Percentiles rank a stretch among this genome's conserved stretches.
Conservation (phyloP, 306 rosid genomes). For the Acmispon strigosus region DNA sequence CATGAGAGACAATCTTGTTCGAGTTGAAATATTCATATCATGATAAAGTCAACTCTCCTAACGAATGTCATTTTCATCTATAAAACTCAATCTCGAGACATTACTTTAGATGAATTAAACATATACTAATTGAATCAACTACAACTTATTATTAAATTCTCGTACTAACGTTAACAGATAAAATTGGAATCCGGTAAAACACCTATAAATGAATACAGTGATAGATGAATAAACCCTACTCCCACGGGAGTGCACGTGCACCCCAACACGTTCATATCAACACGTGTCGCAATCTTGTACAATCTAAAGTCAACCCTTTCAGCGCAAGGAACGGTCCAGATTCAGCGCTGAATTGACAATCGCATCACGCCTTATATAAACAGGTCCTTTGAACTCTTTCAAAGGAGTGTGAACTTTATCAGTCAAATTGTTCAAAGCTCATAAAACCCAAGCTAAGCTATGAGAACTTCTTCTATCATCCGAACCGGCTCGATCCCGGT, state of each 20-base stretch:
- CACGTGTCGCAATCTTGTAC: conserved; percentile 34
- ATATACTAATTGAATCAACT: no score
- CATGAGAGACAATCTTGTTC: no score
- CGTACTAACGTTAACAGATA: no score
- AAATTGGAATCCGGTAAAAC: no score
- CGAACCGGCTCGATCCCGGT: conserved; percentile 55
- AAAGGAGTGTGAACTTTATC: neutral
- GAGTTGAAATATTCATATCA: no score
- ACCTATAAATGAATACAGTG: no score
- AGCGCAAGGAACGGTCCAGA: conserved; percentile 14
- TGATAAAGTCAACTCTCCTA: no score
- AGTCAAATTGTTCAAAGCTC: neutral
- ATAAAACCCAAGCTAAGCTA: neutral
- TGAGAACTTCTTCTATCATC: conserved; percentile 48
- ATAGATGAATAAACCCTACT: no score
- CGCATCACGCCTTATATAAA: neutral
- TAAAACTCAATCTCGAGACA: no score
- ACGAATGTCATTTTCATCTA: no score
- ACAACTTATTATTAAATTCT: no score
- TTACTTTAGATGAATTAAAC: no score
- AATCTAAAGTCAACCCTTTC: conserved; percentile 1
- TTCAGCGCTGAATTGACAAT: neutral
- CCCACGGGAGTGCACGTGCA: conserved; percentile 39
- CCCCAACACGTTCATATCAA: conserved; percentile 32
- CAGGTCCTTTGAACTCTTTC: neutral